Base-by-base conservation (phyloP, 352 stramenopile genomes). In the Globisporangium cylindrosporum region DNA sequence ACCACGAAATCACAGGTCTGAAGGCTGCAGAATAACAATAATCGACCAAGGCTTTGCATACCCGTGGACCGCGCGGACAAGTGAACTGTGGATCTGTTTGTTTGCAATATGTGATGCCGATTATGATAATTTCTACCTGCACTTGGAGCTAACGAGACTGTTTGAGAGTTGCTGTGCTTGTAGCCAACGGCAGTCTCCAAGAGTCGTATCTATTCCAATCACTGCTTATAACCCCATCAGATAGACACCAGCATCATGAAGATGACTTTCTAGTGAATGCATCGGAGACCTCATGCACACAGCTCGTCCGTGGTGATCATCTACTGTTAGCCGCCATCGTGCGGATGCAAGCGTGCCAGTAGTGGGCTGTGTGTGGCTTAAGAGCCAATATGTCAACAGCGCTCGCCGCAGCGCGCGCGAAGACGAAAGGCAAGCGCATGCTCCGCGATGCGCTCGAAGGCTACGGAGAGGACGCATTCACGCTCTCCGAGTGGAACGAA, bases 341-440 rank as follows among this genome's bases (percentile, higher is more conserved):
- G 43, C 9, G 22, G 12, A 43, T 43, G 55, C 7, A 53, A 18
- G 1, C 12, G 34, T 2, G 24, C 7, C 14, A 57, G 10, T 22
- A 51, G 51, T 15, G 10, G 25, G 51, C 4, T 27, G 5, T 9
- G 22, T 29, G 10, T 29, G 4, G 18, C 9, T 48, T 29, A 27
- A 51, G 32, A 24, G 27, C 12, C 14, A 66, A 27, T n/a, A 93
- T 93, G 85, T 86, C 85, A 59, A 91, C 80, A 2, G 77, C 81
- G 29, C 24, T 91, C 10, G 76, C 76, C n/a, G 81, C 82, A 5
- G 84, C 81, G 9, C 76, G 79, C 4, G 80, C 82, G 18, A 90
- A 90, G 69, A 92, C 85, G 9, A 80, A 82, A 41, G 83, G 83
- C 46, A 91, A 90, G 69, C 78, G 76, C 22, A 84, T 91, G 74